Evolutionary conservation across 805 yeast genomes (phyloP), one percentile per base, ranked within the genome.

Genomic region (Wickerhamiella domercqiae): DNA sequence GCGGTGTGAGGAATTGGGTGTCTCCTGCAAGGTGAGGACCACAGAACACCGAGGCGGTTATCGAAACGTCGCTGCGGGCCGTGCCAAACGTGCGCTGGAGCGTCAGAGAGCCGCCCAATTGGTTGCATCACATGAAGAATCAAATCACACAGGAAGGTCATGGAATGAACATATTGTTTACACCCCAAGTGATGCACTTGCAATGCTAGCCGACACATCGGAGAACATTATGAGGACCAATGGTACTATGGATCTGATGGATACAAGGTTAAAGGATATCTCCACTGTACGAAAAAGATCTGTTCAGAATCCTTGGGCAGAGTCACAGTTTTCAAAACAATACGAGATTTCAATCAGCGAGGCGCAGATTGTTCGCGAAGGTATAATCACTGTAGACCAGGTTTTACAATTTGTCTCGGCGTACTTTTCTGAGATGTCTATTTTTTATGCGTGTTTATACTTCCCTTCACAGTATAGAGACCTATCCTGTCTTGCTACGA

Each of bases 391-490:
- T 9, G 38, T 31, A 7, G 40, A 36, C 21, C 40, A 40, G 14
- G 34, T 30, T 2, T 19, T 28, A 15, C 19, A 31, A 16, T 32
- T 40, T 7, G 40, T 37, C n/a, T 21, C 34, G 20, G 33, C 29
- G 26, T 40, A 36, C 33, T 36, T 36, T 21, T 28, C 39, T 7
- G 38, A 40, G 17, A 35, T 36, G 21, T 36, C 36, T 4, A 39
- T 40, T 4, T 40, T 40, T 21, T 40, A 36, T 32, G 34, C 24
- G 14, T 33, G 34, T 6, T 34, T 35, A 6, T 37, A 24, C 13
- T 9, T 40, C 16, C 43, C 43, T 4, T 17, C 26, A 7, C 40
- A 32, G 20, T 40, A 40, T 33, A 35, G 37, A 15, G 40, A 40
- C 4, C 36, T 40, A 6, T 26, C 38, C 9, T 35, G 39, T n/a